Percentiles rank a stretch among this genome's conserved stretches.
phyloP scores from a whole-genome alignment of 345 rosid species.

The Gossypium raimondii region DNA sequence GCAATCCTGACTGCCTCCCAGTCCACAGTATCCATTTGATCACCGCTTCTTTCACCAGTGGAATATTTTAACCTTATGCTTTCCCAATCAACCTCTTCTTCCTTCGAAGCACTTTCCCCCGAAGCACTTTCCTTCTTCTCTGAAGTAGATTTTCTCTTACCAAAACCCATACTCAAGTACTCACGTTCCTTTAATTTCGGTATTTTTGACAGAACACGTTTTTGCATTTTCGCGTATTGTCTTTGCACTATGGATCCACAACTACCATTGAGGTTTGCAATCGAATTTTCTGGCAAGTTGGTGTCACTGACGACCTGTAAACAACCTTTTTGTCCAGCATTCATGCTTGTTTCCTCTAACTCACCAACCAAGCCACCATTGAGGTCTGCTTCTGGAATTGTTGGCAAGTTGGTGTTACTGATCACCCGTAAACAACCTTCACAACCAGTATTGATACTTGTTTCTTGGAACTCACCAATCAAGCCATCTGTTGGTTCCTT shows the following conservation, averaged over 20 bases:
- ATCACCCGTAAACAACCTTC: neutral
- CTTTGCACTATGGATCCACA: neutral
- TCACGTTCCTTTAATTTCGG: neutral
- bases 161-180: neutral
- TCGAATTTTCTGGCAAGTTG: neutral
- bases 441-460: neutral
- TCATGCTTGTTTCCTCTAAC: neutral
- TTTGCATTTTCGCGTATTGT: neutral
- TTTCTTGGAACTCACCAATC: neutral
- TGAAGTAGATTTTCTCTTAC: neutral
- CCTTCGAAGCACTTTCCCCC: conserved; percentile 2
- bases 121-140: conserved; percentile 15
- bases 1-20: conserved; percentile 57
- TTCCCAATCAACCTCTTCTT: conserved; percentile 42
- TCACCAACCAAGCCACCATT: neutral
- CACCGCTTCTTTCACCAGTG: conserved; percentile 19
- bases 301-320: too few relatives aligned
- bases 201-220: neutral
- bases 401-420: neutral
- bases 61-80: conserved; percentile 30
- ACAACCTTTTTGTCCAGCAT: neutral
- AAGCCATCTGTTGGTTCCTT: neutral
- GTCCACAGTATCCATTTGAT: conserved; percentile 49
- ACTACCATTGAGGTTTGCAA: neutral
- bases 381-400: neutral